Evolutionary conservation across 2,329 filamentous ascomycete species (phyloP).

Genomic region (Didymosphaeria variabile): DNA sequence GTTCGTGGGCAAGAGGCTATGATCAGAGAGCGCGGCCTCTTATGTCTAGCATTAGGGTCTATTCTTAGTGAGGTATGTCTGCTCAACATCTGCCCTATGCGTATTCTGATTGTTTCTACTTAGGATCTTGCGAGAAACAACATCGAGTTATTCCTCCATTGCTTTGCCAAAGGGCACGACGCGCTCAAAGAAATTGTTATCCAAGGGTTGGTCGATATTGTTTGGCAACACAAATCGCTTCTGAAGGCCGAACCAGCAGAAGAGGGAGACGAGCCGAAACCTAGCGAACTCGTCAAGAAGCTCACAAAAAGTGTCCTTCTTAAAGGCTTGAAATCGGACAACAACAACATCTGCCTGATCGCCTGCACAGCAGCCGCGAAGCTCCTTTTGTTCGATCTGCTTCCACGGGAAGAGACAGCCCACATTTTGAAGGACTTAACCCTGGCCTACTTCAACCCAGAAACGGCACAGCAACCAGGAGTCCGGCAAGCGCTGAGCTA

Average conservation of each 20-base stretch:
- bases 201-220: constrained; percentile 91
- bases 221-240: constrained; percentile 68
- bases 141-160: constrained; percentile 90
- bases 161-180: constrained; percentile 92
- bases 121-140: constrained; percentile 90
- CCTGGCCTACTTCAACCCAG: constrained; percentile 88
- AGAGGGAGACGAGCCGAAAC: constrained; percentile 43
- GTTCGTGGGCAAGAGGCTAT: constrained; percentile 93
- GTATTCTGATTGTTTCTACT: constrained; percentile 16
- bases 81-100: no score
- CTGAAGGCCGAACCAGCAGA: constrained; percentile 49
- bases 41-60: constrained; percentile 90
- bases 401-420: constrained; percentile 62
- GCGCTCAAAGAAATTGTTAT: constrained; percentile 88
- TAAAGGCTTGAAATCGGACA: constrained; percentile 74
- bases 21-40: constrained; percentile 86
- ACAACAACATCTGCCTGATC: constrained; percentile 78
- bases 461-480: constrained; percentile 79
- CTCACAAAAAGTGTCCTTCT: constrained; percentile 84
- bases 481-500: constrained; percentile 89
- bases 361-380: constrained; percentile 86
- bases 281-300: constrained; percentile 61
- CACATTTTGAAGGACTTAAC: constrained; percentile 83
- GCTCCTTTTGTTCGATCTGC: constrained; percentile 80
- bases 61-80: constrained; percentile 79